Conservation (phyloP, 148 eudicot species). For the Rhododendron vialii region DNA sequence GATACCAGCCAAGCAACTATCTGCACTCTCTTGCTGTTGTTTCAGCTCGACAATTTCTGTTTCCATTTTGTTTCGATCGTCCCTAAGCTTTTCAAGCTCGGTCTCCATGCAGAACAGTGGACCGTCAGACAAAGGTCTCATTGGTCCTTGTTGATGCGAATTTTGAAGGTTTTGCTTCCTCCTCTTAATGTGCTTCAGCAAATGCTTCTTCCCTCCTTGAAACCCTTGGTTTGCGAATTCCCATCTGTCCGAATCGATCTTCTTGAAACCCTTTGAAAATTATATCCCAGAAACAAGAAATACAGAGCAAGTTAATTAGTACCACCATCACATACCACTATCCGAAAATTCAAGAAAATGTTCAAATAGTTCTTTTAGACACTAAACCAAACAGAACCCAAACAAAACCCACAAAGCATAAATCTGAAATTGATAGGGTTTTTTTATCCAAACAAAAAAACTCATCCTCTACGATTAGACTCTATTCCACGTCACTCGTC, state of each 20-base stretch:
- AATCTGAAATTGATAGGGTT: not conserved
- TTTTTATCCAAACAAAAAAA: not conserved
- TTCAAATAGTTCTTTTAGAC: not conserved
- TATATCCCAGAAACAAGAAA: not conserved
- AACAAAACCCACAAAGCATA: not conserved
- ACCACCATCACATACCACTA: not conserved
- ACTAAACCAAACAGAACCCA: not conserved
- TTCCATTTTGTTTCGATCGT: constrained; percentile 36
- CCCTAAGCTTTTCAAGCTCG: constrained; percentile 44
- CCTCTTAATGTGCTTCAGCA: constrained; percentile 60
- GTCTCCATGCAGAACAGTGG: constrained; percentile 20
- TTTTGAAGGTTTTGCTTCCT: constrained; percentile 26
- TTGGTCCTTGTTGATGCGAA: not conserved
- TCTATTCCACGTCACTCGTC: not conserved
- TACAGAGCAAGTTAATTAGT: not conserved
- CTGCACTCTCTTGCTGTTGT: constrained; percentile 45
- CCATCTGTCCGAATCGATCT: constrained; percentile 65
- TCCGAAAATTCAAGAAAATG: not conserved
- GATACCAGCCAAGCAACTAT: constrained; percentile 31
- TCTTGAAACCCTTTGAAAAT: constrained; percentile 58
- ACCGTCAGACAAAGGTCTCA: constrained; percentile 5
- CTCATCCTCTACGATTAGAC: not conserved
- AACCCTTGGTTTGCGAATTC: constrained; percentile 67
- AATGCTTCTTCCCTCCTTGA: constrained; percentile 57
- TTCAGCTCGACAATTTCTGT: constrained; percentile 43